A percentile compares a stretch with the other conserved stretches of the same genome.
Conservation (phyloP, 2,329 filamentous ascomycete species). For the Fusarium anguioides region DNA sequence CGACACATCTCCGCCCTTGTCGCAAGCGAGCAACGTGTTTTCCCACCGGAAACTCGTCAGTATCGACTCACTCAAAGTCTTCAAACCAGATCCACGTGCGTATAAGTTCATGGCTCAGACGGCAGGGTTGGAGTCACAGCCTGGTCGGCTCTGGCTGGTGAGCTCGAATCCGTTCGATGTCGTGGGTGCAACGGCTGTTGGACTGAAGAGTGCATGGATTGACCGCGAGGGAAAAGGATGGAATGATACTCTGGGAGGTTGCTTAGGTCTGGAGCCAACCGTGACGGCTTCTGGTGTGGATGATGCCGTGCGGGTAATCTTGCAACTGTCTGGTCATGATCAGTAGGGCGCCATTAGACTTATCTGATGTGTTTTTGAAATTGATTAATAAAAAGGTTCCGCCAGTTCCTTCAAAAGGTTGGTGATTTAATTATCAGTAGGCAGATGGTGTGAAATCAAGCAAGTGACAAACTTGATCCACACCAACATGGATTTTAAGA, state of each 20-base stretch:
- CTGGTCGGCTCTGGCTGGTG: conserved; percentile 72
- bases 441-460: not conserved
- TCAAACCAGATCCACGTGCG: conserved; percentile 72
- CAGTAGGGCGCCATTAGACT: not conserved
- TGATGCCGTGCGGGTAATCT: conserved; percentile 61
- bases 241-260: conserved; percentile 69
- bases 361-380: not conserved
- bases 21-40: conserved; percentile 49
- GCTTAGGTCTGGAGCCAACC: conserved; percentile 60
- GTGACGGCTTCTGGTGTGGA: conserved; percentile 66
- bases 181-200: conserved; percentile 69
- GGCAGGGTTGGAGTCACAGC: conserved; percentile 58
- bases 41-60: conserved; percentile 61
- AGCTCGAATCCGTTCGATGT: conserved; percentile 80
- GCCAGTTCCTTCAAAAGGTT: not conserved
- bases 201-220: conserved; percentile 74
- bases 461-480: not conserved
- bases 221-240: conserved; percentile 72
- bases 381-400: not conserved
- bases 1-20: conserved; percentile 57
- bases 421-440: too few relatives aligned
- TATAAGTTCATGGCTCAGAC: conserved; percentile 69
- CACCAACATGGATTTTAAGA: not conserved
- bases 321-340: not conserved
- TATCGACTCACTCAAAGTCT: conserved; percentile 68